Percentiles rank a stretch among this genome's conserved stretches.
phyloP scores from a whole-genome alignment of 306 rosid species.

The Rosa lucieae region DNA sequence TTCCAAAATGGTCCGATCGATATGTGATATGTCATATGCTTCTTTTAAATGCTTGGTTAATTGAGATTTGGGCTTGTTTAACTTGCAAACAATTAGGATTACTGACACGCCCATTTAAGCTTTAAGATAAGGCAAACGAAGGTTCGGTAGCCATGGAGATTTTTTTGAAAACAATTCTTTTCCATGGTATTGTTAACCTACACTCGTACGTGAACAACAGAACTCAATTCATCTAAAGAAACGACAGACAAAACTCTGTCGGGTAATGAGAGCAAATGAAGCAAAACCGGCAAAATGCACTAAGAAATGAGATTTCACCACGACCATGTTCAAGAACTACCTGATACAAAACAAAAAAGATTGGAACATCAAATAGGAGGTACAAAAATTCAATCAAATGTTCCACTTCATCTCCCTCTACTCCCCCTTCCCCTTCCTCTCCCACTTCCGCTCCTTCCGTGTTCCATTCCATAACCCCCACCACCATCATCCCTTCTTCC shows the following conservation, averaged over 20 bases:
- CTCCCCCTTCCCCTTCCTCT: conserved; percentile 30
- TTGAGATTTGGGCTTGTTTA: not conserved
- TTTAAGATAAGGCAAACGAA: no score
- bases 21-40: no score
- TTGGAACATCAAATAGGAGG: not conserved
- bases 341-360: not conserved
- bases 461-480: conserved; percentile 30
- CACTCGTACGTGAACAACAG: no score
- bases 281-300: not conserved
- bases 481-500: conserved; percentile 16
- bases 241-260: not conserved
- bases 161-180: no score
- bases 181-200: no score
- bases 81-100: no score
- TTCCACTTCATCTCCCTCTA: conserved; percentile 35
- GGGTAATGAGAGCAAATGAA: not conserved
- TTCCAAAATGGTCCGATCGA: no score
- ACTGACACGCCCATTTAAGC: no score
- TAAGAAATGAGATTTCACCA: not conserved
- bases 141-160: no score
- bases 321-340: conserved; percentile 2
- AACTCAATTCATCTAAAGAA: not conserved
- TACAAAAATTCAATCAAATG: conserved; percentile 14
- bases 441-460: conserved; percentile 47
- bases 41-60: not conserved